Evolutionary conservation across 2,329 filamentous ascomycete genomes (phyloP).

Genomic region (Epichloe sylvatica): DNA sequence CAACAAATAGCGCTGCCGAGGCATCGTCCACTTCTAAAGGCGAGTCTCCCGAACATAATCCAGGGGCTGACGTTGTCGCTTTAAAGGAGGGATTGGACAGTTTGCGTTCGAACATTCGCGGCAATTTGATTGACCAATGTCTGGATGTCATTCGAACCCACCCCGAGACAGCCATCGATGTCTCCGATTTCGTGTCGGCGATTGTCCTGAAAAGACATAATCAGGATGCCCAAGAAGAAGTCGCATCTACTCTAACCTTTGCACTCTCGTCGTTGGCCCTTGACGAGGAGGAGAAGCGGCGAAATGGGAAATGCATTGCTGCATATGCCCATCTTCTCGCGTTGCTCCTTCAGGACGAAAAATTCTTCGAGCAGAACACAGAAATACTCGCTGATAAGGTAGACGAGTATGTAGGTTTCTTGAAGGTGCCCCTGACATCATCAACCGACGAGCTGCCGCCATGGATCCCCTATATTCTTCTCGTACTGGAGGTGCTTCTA

Average conservation of each 20-base stretch:
- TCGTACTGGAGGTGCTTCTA: slow-evolving; percentile 83
- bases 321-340: slow-evolving; percentile 88
- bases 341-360: slow-evolving; percentile 66
- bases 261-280: slow-evolving; percentile 59
- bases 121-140: slow-evolving; percentile 74
- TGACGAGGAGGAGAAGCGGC: slow-evolving; percentile 52
- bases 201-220: slow-evolving; percentile 48
- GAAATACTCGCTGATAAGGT: slow-evolving; percentile 66
- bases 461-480: slow-evolving; percentile 81
- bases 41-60: slow-evolving; percentile 8
- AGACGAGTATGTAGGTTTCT: slow-evolving; percentile 59
- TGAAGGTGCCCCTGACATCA: slow-evolving; percentile 54
- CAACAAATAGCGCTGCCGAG: slow-evolving; percentile 5
- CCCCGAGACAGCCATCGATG: slow-evolving; percentile 75
- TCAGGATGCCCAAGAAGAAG: slow-evolving; percentile 49
- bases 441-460: slow-evolving; percentile 67
- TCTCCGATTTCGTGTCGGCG: slow-evolving; percentile 72
- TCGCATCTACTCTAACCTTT: slow-evolving; percentile 69
- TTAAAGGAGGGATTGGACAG: slow-evolving; percentile 67
- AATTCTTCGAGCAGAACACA: slow-evolving; percentile 66
- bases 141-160: slow-evolving; percentile 83
- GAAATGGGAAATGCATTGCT: slow-evolving; percentile 49
- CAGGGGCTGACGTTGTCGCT: slow-evolving; percentile 9
- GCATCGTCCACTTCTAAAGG: slow-evolving; percentile 3
- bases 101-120: slow-evolving; percentile 56